These are phyloP conservation scores for Drechslera avenae DNA, from an alignment of 2,329 filamentous ascomycete genomes.

Conservation along the genomic window DNA sequence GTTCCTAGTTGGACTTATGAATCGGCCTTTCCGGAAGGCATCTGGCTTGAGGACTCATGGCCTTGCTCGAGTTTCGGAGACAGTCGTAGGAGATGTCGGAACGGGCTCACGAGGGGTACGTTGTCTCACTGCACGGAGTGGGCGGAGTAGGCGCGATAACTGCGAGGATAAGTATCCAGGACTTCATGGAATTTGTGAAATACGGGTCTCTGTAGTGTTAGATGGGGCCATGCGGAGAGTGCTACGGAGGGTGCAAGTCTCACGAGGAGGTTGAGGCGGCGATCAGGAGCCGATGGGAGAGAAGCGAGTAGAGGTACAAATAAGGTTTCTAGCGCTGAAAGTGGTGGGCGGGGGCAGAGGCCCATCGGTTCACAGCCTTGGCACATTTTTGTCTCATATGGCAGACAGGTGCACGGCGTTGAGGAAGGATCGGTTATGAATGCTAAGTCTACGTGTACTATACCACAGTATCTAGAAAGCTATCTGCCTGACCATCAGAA, in stretches of 20 bases:
- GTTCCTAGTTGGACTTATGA: not conserved
- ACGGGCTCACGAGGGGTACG: no score
- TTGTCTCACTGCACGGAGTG: no score
- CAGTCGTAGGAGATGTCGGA: no score
- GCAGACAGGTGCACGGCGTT: not conserved
- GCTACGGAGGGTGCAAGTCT: not conserved
- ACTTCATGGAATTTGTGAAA: no score
- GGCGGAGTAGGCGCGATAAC: not conserved
- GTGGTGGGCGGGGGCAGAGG: slow-evolving; percentile 5
- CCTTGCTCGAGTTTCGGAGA: not conserved
- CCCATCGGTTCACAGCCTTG: slow-evolving; percentile 14
- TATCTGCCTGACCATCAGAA: slow-evolving; percentile 11
- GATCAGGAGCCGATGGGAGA: not conserved
- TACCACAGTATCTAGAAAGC: not conserved
- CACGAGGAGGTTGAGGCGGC: not conserved
- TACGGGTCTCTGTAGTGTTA: not conserved
- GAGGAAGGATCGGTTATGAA: not conserved
- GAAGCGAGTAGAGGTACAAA: slow-evolving; percentile 17
- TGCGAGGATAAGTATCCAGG: not conserved
- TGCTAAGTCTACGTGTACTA: not conserved
- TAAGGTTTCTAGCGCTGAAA: slow-evolving; percentile 24
- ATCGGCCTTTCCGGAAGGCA: not conserved
- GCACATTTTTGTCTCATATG: slow-evolving; percentile 6
- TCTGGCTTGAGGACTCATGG: no score
- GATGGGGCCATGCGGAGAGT: not conserved